Evolutionary conservation across 2,329 filamentous ascomycete genomes (phyloP), one percentile per base, ranked within the genome.

Genomic region (Trichophyton simii): DNA sequence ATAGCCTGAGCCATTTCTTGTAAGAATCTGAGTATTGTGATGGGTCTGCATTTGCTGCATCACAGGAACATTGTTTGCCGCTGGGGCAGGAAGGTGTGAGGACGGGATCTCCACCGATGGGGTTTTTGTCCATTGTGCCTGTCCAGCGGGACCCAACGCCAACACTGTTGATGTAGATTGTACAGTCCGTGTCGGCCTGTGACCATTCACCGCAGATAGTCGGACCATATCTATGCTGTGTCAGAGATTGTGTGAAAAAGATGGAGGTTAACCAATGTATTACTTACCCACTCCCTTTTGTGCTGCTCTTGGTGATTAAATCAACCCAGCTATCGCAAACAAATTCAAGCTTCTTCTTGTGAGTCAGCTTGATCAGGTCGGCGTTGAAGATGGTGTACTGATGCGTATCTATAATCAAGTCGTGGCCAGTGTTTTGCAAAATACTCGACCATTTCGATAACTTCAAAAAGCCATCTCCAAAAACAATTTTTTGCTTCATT

Each of bases 311-410:
- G 64, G 83, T 71, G 13, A 90, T 83, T 79, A 97, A 91, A 67
- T 86, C 72, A 2, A 88, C 87, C 94, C 94, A 99, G 60, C 59
- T 60, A 18, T 82, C 78, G 77, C 94, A 99, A 3, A 92, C 90
- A 71, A 95, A 95, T 63, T 87, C 80, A 62, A 97, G 81, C 76
- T 96, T 96, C 66, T 86, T 82, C 61, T 86, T 81, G 77, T 97
- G 94, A 61, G 86, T 86, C 70, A 87, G 86, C 57, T 84, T 82
- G 70, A 99, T 87, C 73, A 95, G 89, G 66, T 87, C 85, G 44
- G 84, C 83, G 79, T 99, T 96, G 82, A 99, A 99, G 73, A 96
- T 96, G 70, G 95, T 89, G 74, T 99, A 99, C 74, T 97, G 92
- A 76, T 99, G 94, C 42, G 95, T 94, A 75, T 99, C 94, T n/a